Evolutionary conservation across 495 filamentous ascomycete genomes (phyloP).

Genomic region (Neurospora sp.): DNA sequence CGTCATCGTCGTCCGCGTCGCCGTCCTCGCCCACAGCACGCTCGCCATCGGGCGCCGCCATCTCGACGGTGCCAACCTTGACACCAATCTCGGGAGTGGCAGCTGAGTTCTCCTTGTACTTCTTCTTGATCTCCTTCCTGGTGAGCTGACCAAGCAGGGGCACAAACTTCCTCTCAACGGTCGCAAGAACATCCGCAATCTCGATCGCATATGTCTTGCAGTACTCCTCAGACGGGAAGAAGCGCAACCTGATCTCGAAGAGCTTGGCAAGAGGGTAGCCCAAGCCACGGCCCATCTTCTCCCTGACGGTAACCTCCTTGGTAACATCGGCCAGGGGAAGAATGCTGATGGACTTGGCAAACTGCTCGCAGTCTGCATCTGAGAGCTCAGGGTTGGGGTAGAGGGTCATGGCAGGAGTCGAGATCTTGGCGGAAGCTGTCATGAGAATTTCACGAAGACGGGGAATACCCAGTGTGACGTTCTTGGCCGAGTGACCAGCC

Average conservation of each 20-base stretch:
- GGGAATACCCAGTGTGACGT: conserved; percentile 97
- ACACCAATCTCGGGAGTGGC: conserved; percentile 75
- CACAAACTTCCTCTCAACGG: conserved; percentile 73
- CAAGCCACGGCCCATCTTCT: conserved; percentile 58
- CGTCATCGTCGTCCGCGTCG: conserved; percentile 62
- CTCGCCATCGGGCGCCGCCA: conserved; percentile 34
- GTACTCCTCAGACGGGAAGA: conserved; percentile 82
- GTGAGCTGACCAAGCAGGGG: conserved; percentile 55
- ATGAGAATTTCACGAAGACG: conserved; percentile 96
- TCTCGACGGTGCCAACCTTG: conserved; percentile 58
- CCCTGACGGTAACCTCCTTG: conserved; percentile 69
- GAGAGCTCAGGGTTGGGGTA: conserved; percentile 63
- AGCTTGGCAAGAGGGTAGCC: conserved; percentile 64
- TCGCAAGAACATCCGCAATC: conserved; percentile 59
- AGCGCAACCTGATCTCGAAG: conserved; percentile 68
- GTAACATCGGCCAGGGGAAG: conserved; percentile 79
- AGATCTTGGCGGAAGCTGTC: conserved; percentile 81
- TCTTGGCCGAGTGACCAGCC: conserved; percentile 95
- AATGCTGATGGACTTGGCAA: conserved; percentile 87
- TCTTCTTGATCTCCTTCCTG: conserved; percentile 70
- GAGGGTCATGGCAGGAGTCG: conserved; percentile 88
- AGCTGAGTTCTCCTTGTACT: conserved; percentile 51
- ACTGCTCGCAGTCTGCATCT: conserved; percentile 57
- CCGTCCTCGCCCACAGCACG: conserved; percentile 39
- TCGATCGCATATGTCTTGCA: conserved; percentile 71